A percentile compares a stretch with the other conserved stretches of the same genome.
These are phyloP conservation scores for Candida arabinofermentans DNA, from an alignment of 805 yeast genomes.

Conservation along the genomic window DNA sequence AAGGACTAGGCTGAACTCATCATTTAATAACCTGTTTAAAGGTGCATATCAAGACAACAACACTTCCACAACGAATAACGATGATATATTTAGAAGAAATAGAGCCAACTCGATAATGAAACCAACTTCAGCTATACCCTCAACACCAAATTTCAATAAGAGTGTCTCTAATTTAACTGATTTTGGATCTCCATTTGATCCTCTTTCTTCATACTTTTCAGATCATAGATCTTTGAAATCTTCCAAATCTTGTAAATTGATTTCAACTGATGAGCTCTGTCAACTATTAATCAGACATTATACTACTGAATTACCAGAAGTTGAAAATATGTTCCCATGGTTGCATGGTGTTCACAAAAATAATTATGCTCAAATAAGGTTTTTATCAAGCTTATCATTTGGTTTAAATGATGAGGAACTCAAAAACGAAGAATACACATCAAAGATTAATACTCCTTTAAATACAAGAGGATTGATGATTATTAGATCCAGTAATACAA, in stretches of 20 bases:
- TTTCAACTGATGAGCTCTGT: slow-evolving; percentile 25
- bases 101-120: slow-evolving; percentile 9
- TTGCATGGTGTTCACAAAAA: slow-evolving; percentile 68
- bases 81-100: slow-evolving; percentile 5
- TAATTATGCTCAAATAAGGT: slow-evolving; percentile 50
- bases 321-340: slow-evolving; percentile 82
- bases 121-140: background rate
- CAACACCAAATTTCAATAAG: background rate
- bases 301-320: slow-evolving; percentile 48
- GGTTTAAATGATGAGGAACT: slow-evolving; percentile 1
- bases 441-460: slow-evolving; percentile 18
- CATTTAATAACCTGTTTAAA: slow-evolving; percentile 12
- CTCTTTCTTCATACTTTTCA: slow-evolving; percentile 17
- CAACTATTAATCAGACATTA: slow-evolving; percentile 20
- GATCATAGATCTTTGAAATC: slow-evolving; percentile 14
- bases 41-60: slow-evolving; percentile 10
- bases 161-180: background rate
- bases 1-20: slow-evolving; percentile 23
- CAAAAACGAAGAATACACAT: background rate
- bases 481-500: slow-evolving; percentile 27
- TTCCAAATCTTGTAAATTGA: slow-evolving; percentile 16
- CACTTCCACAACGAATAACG: slow-evolving; percentile 2
- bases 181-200: slow-evolving; percentile 18
- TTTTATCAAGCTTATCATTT: slow-evolving; percentile 30
- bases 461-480: slow-evolving; percentile 26